Base-by-base conservation (phyloP, 495 filamentous ascomycete genomes). In the Aspergillus hancockii region DNA sequence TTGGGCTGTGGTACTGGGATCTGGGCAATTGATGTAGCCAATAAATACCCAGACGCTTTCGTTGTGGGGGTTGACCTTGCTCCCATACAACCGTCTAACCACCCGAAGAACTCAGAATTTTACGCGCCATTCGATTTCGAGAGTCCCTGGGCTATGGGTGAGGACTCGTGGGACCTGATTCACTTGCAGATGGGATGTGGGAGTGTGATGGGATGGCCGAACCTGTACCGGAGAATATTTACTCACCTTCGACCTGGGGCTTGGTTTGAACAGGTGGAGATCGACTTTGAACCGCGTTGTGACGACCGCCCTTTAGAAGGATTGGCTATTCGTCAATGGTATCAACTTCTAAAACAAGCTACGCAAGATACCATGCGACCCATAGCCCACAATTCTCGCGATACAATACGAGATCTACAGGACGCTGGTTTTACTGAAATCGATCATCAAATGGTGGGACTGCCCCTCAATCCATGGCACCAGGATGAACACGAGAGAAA, bases 1-100 rank as follows among this genome's bases (percentile, higher is more conserved):
- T 69, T 96, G 49, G 93, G 93, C 25, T 91, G 88, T 60, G 93
- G 93, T 12, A 96, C 93, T 0, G 92, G 93, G 6, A 93, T 96
- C 49, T 97, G 93, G 93, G 82, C 85, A 21, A 93, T 95, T 65
- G 89, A 94, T 62, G 87, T 97, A 74, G 90, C 90, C 47, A 83
- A 84, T 55, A 83, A 83, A 71, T 89, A 86, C 63, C 77, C 76
- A 18, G 69, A 85, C 38, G 76, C 85, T 12, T 76, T 83, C 71
- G 87, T 95, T 36, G 75, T 85, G 36, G 91, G 90, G 6, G 79
- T 91, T 10, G 93, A 96, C 72, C 80, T 97, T 1, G 85, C 87
- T 7, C 79, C 87, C 23, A 94, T 93, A 54, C 92, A 96, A 64
- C 93, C 93, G 5, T 74, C 83, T 64, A 85, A 82, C 82, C 90